These are phyloP conservation scores for Cyberlindnera lachancei DNA, from an alignment of 805 yeast species.

Conservation along the genomic window DNA sequence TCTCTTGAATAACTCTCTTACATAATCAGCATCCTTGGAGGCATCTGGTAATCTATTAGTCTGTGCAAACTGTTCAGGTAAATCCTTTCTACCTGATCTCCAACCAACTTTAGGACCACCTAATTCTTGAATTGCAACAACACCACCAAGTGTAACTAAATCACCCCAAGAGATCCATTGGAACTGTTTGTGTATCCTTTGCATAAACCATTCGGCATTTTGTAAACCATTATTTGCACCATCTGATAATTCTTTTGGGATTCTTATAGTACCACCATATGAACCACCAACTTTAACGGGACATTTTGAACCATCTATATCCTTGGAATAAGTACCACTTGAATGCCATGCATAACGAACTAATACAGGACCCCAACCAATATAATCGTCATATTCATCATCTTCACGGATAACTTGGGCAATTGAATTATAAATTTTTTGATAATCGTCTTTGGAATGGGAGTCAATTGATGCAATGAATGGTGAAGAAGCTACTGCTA, in stretches of 20 bases:
- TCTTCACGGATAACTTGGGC: constrained; percentile 52
- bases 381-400: constrained; percentile 55
- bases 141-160: constrained; percentile 74
- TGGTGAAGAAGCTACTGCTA: constrained; percentile 14
- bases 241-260: constrained; percentile 46
- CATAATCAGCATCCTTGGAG: constrained; percentile 53
- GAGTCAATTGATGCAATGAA: constrained; percentile 17
- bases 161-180: constrained; percentile 77
- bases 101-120: constrained; percentile 75
- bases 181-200: constrained; percentile 46
- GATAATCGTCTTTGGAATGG: constrained; percentile 44
- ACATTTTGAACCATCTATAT: constrained; percentile 33
- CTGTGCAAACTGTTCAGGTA: constrained; percentile 42
- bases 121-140: constrained; percentile 67
- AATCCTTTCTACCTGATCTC: constrained; percentile 77
- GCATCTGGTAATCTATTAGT: constrained; percentile 76
- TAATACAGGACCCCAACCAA: constrained; percentile 69
- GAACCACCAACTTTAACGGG: constrained; percentile 48
- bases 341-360: constrained; percentile 84
- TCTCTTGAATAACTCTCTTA: constrained; percentile 53
- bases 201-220: constrained; percentile 44
- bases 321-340: constrained; percentile 69
- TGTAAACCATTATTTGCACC: constrained; percentile 45
- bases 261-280: constrained; percentile 60
- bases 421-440: constrained; percentile 63